phyloP scores from a whole-genome alignment of 768 basidiomycete genomes.

The Omphalotus guepiniiformis region DNA sequence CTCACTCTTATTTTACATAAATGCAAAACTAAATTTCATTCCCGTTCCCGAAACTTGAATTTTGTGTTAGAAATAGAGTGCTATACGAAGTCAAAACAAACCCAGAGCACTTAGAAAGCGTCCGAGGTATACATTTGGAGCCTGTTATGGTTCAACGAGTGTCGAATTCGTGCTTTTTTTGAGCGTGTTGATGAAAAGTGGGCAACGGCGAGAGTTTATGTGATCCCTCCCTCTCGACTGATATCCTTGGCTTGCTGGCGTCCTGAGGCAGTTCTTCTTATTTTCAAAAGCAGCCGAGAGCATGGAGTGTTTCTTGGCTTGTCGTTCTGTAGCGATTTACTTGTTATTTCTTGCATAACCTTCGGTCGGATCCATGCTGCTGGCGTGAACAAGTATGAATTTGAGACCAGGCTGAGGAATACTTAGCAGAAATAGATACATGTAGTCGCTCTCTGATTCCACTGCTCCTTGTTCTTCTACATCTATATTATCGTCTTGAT shows the following conservation, averaged over 20 bases:
- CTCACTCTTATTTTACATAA: too few relatives aligned
- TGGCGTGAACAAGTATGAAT: background rate
- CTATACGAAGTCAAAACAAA: too few relatives aligned
- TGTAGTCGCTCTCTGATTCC: constrained; percentile 13
- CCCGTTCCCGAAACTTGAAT: too few relatives aligned
- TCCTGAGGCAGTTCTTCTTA: constrained; percentile 27
- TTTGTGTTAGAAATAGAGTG: too few relatives aligned
- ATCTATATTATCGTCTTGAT: constrained; percentile 9
- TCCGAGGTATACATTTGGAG: too few relatives aligned
- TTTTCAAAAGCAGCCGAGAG: constrained; percentile 22
- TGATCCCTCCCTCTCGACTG: constrained; percentile 23
- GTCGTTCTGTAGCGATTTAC: constrained; percentile 21
- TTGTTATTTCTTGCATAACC: constrained; percentile 16
- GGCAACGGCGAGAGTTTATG: too few relatives aligned
- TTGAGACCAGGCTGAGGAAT: background rate
- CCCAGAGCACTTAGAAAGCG: too few relatives aligned
- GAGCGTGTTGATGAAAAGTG: too few relatives aligned
- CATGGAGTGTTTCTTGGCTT: constrained; percentile 23
- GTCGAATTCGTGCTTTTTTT: too few relatives aligned
- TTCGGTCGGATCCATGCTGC: constrained; percentile 3
- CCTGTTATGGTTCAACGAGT: too few relatives aligned
- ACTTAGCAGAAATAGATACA: constrained; percentile 10
- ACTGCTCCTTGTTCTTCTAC: background rate
- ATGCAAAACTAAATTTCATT: too few relatives aligned
- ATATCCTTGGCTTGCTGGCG: constrained; percentile 27